Base-by-base conservation (phyloP, 2,329 filamentous ascomycete genomes). In the Leptographium procerum region DNA sequence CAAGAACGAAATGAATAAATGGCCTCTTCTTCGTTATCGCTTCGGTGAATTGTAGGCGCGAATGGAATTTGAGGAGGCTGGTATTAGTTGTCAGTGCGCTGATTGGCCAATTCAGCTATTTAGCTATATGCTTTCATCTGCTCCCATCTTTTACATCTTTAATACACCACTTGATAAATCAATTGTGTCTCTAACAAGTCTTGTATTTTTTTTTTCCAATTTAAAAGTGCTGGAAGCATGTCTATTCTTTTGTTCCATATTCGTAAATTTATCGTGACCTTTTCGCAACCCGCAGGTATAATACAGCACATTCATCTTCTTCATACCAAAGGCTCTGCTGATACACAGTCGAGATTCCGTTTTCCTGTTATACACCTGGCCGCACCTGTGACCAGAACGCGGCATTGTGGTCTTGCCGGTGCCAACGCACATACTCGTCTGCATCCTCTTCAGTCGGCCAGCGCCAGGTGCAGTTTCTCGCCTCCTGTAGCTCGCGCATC, bases 361-460 rank as follows among this genome's bases (percentile, higher is more conserved):
- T 19, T 29, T 33, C 29, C 9, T 16, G 28, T 24, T 48, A 61
- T 22, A 52, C 53, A 3, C 29, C 26, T 14, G 60, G 60, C 45
- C 63, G 60, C 48, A 62, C 60, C 11, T 55, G 58, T 7, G 31
- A 40, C 63, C 63, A 64, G n/a, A 64, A 64, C 1, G 45, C 59
- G 4, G 33, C 57, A 9, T 58, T 61, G 55, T 61, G 54, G 16
- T 40, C 56, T 40, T 54, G 52, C 16, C 59, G 59, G 34, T 62
- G 60, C 63, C 62, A 63, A 22, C 48, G 62, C 56, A 69, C 64
- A 55, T 72, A 77, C 4, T 65, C 64, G 56, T 64, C 60, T 1
- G 60, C 62, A 19, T 64, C 67, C 45, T 66, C 65, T 9, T 69
- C 65, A 40, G 70, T 67, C 1, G 77, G 76, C 75, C 75, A 77